Percentiles rank a stretch among this genome's conserved stretches.
Conservation (phyloP, 2,329 filamentous ascomycete species). For the Alternaria alternata region DNA sequence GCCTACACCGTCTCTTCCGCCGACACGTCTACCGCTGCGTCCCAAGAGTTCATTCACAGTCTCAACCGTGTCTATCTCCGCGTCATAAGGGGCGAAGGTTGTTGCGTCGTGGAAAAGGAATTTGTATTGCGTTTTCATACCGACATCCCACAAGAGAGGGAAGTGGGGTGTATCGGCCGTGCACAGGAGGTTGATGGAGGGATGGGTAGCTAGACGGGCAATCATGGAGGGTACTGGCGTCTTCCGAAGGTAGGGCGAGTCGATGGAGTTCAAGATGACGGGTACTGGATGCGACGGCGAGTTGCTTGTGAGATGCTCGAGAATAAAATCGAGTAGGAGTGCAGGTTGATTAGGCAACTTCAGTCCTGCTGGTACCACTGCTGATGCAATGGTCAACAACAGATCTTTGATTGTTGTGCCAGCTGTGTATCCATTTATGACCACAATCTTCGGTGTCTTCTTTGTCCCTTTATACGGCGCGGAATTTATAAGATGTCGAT, state of each 20-base stretch:
- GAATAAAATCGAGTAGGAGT: constrained; percentile 72
- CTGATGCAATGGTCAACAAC: constrained; percentile 71
- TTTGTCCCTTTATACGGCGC: constrained; percentile 39
- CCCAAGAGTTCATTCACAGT: constrained; percentile 88
- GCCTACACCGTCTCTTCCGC: constrained; percentile 88
- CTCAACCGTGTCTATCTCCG: constrained; percentile 85
- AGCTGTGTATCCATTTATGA: constrained; percentile 85
- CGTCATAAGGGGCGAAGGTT: constrained; percentile 78
- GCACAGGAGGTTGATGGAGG: constrained; percentile 74
- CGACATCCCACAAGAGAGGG: constrained; percentile 86
- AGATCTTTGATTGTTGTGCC: constrained; percentile 73
- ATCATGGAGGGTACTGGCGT: constrained; percentile 74
- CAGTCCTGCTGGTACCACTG: constrained; percentile 61
- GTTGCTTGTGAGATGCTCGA: constrained; percentile 64
- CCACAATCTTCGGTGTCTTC: constrained; percentile 70
- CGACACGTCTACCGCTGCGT: constrained; percentile 78
- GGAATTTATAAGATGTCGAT: constrained; percentile 54
- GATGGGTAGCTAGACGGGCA: constrained; percentile 77
- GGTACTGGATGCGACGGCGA: constrained; percentile 60
- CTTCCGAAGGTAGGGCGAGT: constrained; percentile 78
- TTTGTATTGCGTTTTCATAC: constrained; percentile 80
- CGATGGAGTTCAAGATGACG: constrained; percentile 85
- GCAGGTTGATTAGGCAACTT: constrained; percentile 71
- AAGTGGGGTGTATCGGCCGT: constrained; percentile 91
- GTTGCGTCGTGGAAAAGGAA: constrained; percentile 95